Base-by-base conservation (phyloP, 1,284 basidiomycete species). In the Nidula niveotomentosa region DNA sequence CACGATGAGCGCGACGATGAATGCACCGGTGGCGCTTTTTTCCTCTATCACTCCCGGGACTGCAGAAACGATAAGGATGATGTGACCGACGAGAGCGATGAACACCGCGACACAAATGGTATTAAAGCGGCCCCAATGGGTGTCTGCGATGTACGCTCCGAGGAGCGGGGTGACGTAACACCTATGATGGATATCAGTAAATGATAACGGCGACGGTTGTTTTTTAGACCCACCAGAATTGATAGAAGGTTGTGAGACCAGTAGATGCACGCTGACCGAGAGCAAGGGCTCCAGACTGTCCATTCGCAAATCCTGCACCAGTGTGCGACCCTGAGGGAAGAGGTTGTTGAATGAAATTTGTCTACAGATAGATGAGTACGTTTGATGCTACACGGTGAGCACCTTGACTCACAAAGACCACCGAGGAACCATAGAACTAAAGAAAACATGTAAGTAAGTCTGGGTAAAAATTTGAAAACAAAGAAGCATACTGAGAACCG, bases 101-200 rank as follows among this genome's bases (percentile, higher is more conserved):
- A 33, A 73, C 46, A 88, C 74, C 9, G 82, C 77, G 54, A 81
- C 69, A 58, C 78, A 80, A 60, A 90, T 79, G 2, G 90, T 90
- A 68, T 88, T 89, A 78, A 81, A 91, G 23, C 90, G 82, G 35
- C 90, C 90, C 76, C 80, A 84, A 49, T 83, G 77, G 12, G 86
- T 83, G 64, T 91, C 89, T 17, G 90, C 86, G 47, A 92, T 72
- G 64, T 86, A 90, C 0, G 85, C 86, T n/a, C 87, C 86, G 4
- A 79, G 65, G 0, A 89, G 72, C 1, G 86, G 86, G 23, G 79
- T 79, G 43, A 85, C 65, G 57, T 84, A 87, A 46, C 77, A 76
- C 79, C 83, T 78, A 58, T 51, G 17, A 3, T 6, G n/a, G 13
- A 49, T 30, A 51, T 30, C 35, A 45, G 36, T 33, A 12, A 17